phyloP scores from a whole-genome alignment of 2,329 filamentous ascomycete species.

The Fonsecaea multimorphosa region DNA sequence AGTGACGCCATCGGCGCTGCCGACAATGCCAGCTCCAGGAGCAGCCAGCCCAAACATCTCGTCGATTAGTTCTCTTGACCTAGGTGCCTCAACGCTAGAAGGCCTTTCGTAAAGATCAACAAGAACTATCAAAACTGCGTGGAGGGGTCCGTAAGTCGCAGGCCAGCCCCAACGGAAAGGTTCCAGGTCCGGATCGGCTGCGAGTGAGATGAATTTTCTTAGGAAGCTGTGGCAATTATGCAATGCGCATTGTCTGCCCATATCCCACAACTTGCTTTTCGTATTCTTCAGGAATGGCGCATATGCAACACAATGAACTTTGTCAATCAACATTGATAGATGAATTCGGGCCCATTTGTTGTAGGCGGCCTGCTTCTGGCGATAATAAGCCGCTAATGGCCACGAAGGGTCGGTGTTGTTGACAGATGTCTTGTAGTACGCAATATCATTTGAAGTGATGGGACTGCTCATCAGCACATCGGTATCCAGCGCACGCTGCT shows the following conservation, averaged over 20 bases:
- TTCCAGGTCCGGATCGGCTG: constrained; percentile 55
- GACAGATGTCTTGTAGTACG: constrained; percentile 24
- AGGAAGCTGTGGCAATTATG: constrained; percentile 57
- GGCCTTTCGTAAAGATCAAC: constrained; percentile 57
- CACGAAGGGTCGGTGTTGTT: constrained; percentile 20
- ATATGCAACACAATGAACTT: constrained; percentile 54
- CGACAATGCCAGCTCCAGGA: constrained; percentile 54
- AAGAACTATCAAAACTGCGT: constrained; percentile 56
- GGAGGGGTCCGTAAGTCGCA: constrained; percentile 53
- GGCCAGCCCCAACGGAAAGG: constrained; percentile 58
- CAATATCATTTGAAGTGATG: constrained; percentile 35
- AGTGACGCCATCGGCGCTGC: constrained; percentile 53
- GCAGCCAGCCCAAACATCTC: constrained; percentile 54
- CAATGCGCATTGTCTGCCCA: constrained; percentile 54
- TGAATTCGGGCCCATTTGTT: constrained; percentile 56
- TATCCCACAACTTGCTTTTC: constrained; percentile 54
- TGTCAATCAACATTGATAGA: constrained; percentile 54
- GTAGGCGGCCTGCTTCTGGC: constrained; percentile 49
- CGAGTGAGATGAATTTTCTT: constrained; percentile 56
- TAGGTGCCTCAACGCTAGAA: constrained; percentile 52
- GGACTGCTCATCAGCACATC: constrained; percentile 30
- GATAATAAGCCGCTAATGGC: constrained; percentile 50
- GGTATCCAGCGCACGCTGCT: constrained; percentile 27
- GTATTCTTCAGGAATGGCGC: constrained; percentile 57
- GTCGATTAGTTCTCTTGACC: constrained; percentile 55